Conservation (phyloP, 1,284 basidiomycete species). For the Heterobasidion occidentale region DNA sequence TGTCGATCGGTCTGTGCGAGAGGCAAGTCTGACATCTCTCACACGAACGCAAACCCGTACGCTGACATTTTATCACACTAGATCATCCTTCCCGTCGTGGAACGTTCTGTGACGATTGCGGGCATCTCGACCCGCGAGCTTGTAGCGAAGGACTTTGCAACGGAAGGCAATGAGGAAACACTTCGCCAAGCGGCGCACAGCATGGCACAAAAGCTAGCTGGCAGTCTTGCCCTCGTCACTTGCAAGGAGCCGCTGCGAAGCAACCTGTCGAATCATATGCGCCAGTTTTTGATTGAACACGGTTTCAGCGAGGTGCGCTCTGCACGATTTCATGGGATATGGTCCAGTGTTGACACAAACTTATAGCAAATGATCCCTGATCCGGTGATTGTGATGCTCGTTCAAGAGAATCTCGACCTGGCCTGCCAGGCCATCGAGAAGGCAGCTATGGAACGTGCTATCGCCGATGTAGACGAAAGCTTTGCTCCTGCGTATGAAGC, state of each 20-base stretch:
- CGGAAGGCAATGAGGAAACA: conserved; percentile 88
- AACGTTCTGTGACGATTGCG: conserved; percentile 98
- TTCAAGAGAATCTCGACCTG: conserved; percentile 90
- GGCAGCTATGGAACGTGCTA: conserved; percentile 95
- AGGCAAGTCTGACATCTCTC: conserved; percentile 40
- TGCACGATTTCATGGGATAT: background rate
- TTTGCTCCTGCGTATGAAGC: conserved; percentile 79
- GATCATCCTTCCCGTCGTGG: conserved; percentile 97
- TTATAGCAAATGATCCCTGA: conserved; percentile 55
- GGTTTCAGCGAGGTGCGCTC: conserved; percentile 75
- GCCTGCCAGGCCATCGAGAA: conserved; percentile 95
- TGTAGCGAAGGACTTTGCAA: conserved; percentile 94
- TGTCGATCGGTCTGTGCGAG: conserved; percentile 91
- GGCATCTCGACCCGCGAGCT: conserved; percentile 96
- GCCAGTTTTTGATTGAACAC: conserved; percentile 73
- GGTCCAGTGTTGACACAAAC: conserved; percentile 2
- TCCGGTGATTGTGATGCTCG: conserved; percentile 71
- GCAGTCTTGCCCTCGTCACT: conserved; percentile 93
- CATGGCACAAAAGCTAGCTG: conserved; percentile 97
- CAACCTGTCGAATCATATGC: conserved; percentile 87
- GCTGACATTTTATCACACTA: conserved; percentile 17
- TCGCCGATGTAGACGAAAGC: conserved; percentile 91
- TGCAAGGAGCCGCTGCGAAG: conserved; percentile 97
- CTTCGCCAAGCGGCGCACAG: conserved; percentile 89
- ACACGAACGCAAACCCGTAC: too few species aligned